Evolutionary conservation across 2,329 filamentous ascomycete genomes (phyloP), one percentile per base, ranked within the genome.

Genomic region (Sclerotiophoma versabilis): DNA sequence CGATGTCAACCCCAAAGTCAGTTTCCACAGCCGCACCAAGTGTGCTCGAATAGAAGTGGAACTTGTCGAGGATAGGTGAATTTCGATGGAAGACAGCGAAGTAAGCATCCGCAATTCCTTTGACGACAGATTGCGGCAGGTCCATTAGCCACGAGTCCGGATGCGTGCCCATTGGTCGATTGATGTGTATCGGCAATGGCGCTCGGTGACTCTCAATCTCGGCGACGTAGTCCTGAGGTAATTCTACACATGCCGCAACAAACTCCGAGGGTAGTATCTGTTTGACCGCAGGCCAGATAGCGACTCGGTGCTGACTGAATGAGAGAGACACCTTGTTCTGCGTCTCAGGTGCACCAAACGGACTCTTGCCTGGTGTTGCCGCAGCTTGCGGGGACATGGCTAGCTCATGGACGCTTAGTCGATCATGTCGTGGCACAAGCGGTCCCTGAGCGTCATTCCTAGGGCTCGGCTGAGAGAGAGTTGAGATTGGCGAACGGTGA

Each of bases 31-130:
- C 81, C 3, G 75, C 65, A 10, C 78, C 76, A 5, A 84, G 75
- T 0, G 80, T 83, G 56, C 76, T 80, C 1, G 80, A 75, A 60
- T 80, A 80, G 63, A 82, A 84, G 49, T 81, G 77, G 15, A 76
- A 76, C 51, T 81, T 80, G 58, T 84, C 81, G 45, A 84, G 76
- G 19, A 83, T 77, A 0, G 82, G 82, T 14, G 78, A 82, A 23
- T 76, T 81, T 0, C 80, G 80, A 59, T 83, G 81, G 59, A 83
- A 83, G 0, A 81, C 80, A n/a, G 78, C 73, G 62, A 84, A 84
- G 55, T 82, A 84, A 0, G 79, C 79, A 67, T 83, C 79, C 8
- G 79, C 77, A n/a, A 84, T 72, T 0, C 80, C 80, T 56, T 80
- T 81, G 48, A 83, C 75, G 33, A 80, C 75, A 0, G 79, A 76